Conservation (phyloP, 2,329 filamentous ascomycete genomes). For the Claviceps sorghi region DNA sequence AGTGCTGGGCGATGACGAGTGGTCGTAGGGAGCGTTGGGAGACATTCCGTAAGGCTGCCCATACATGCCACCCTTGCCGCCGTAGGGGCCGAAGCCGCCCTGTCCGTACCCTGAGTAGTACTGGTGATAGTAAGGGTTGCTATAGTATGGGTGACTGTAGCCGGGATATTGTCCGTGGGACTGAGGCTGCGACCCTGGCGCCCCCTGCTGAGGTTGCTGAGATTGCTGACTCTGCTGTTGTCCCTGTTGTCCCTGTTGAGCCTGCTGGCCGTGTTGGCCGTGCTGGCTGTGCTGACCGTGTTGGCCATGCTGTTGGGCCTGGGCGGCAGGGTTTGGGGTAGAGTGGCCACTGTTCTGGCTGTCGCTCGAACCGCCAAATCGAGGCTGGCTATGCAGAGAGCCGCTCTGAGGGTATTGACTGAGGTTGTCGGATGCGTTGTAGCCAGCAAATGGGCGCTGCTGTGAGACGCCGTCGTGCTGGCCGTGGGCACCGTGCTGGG, state of each 20-base stretch:
- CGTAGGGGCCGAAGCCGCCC: slow-evolving; percentile 38
- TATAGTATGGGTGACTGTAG: slow-evolving; percentile 44
- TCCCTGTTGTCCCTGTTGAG: slow-evolving; percentile 22
- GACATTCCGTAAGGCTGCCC: slow-evolving; percentile 43
- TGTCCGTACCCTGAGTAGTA: slow-evolving; percentile 44
- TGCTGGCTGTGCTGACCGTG: slow-evolving; percentile 28
- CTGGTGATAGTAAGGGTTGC: slow-evolving; percentile 47
- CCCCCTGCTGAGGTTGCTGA: slow-evolving; percentile 23
- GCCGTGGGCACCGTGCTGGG: slow-evolving; percentile 42
- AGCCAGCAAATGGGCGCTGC: slow-evolving; percentile 65
- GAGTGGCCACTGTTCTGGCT: slow-evolving; percentile 77
- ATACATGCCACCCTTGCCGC: slow-evolving; percentile 39
- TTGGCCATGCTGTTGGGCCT: slow-evolving; percentile 32
- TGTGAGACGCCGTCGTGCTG: slow-evolving; percentile 62
- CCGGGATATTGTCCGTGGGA: slow-evolving; percentile 36
- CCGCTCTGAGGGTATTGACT: slow-evolving; percentile 64
- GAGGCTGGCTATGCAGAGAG: slow-evolving; percentile 36
- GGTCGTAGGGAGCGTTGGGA: slow-evolving; percentile 42
- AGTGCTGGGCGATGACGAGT: slow-evolving; percentile 37
- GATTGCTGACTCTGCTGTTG: slow-evolving; percentile 17
- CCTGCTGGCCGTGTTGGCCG: slow-evolving; percentile 24
- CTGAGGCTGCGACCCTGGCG: slow-evolving; percentile 30
- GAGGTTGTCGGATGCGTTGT: slow-evolving; percentile 49
- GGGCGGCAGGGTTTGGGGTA: slow-evolving; percentile 66
- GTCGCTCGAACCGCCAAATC: slow-evolving; percentile 47